phyloP scores from a whole-genome alignment of 192 early-diverging fungal species.

The Dimargaris verticillata region DNA sequence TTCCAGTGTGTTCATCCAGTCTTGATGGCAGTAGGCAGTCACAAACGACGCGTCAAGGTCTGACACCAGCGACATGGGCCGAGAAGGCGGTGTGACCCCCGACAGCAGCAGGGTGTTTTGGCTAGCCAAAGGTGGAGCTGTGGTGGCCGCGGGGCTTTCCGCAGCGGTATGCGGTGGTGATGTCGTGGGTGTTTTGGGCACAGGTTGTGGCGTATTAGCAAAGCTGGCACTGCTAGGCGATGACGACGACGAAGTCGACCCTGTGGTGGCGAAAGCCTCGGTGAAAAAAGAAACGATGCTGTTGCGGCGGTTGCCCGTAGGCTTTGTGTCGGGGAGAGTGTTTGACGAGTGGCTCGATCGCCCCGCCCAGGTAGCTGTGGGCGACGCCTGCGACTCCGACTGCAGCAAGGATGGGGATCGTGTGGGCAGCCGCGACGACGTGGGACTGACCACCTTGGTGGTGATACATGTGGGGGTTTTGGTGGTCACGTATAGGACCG shows the following conservation, averaged over 20 bases:
- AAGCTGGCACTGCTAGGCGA: no score
- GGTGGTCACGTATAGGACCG: slow-evolving; percentile 6
- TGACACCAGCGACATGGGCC: not conserved
- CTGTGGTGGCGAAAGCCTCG: not conserved
- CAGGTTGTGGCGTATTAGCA: not conserved
- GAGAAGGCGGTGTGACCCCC: no score
- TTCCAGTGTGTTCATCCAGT: not conserved
- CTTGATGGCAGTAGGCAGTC: not conserved
- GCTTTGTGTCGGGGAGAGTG: not conserved
- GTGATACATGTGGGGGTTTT: slow-evolving; percentile 4
- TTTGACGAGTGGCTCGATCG: not conserved
- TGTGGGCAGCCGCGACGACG: no score
- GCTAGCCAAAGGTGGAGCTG: no score
- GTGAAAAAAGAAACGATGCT: not conserved
- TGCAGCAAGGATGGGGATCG: no score
- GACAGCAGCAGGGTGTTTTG: no score
- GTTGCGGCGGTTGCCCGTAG: not conserved
- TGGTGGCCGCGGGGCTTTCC: no score
- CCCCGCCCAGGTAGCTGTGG: not conserved
- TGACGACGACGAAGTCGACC: no score
- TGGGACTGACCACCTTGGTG: slow-evolving; percentile 5
- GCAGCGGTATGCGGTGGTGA: not conserved
- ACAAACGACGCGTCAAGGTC: slow-evolving; percentile 1
- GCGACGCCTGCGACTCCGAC: not conserved
- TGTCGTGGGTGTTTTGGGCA: not conserved